Evolutionary conservation across 129 eudicot genomes (phyloP), one percentile per base, ranked within the genome.

Genomic region (Solidago caesia): DNA sequence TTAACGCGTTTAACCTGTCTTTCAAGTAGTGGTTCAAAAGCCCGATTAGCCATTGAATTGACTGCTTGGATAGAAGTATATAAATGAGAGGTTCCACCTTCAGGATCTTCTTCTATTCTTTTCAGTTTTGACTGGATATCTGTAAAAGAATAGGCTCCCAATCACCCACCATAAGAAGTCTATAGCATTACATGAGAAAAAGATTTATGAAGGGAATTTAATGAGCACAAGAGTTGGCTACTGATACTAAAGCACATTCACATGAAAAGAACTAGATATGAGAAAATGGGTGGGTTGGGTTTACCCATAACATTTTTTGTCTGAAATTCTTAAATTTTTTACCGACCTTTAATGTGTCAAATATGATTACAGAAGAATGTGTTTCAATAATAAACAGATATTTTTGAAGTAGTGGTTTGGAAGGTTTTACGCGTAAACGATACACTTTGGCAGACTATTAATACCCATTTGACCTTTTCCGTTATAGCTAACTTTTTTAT

Each of bases 31-130:
- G 92, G 90, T 77, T 84, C 96, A 84, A 90, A 92, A 81, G 98
- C 95, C 73, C 92, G 96, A 44, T 85, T 84, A 69, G 98, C 90
- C 77, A 82, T 75, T 49, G 92, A 89, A 80, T 81, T 85, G 74
- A 92, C 95, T 82, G 86, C 89, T 78, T 92, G 86, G 59, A 89
- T 85, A 74, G 92, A 79, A 47, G 82, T 83, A 78, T 58, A 78
- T 59, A 92, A 84, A 84, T 88, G 92, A 58, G 84, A 7, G 41
- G 92, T 92, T 52, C 98, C 98, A 70, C 98, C 98, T 82, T 92
- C 98, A 60, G 98, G 98, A 74, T 92, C 98, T 7, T 92, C 98
- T 77, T 92, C 98, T 60, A 84, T 92, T 63, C 96, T 77, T 77
- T 86, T 88, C 81, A 92, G 76, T 87, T 92, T 92, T 7, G 98